Evolutionary conservation across 805 yeast genomes (phyloP), one percentile per base, ranked within the genome.

Genomic region (Teunomyces stri): DNA sequence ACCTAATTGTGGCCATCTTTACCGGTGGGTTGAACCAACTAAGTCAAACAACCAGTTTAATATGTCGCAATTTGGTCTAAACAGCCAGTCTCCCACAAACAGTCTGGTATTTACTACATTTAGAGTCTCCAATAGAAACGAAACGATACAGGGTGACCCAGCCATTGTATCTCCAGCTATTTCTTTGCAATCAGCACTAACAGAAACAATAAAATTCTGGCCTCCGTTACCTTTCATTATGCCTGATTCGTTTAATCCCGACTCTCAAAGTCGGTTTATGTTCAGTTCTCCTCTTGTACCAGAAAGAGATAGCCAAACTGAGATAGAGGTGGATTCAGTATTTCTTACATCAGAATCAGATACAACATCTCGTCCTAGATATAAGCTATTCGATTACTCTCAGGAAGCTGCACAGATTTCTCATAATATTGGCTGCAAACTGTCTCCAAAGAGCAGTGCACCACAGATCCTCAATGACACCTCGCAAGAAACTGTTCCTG

Each of bases 311-410:
- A 51, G 46, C n/a, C 34, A 44, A 7, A 50, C 54, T 3, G 55
- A 54, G 6, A 50, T 58, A 21, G 61, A 54, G 20, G 52, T 60
- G 4, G 61, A 59, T 47, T 45, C 51, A 25, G 62, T 54, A 6
- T 55, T 60, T 28, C 41, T 58, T 29, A 59, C 59, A 5, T 57
- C 63, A 10, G 64, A 61, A 16, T 38, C 22, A 6, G 42, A 41
- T 12, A 3, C 13, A 11, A 21, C 21, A 13, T 29, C 21, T 5
- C 27, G 27, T 10, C 34, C 30, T n/a, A 29, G 11, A 13, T 27
- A 30, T 20, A 22, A 15, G 7, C 15, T 37, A 9, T 22, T 6
- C 11, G 40, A 22, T 27, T 37, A 20, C 28, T 21, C 40, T 2
- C 40, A 20, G 9, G 40, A 37, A 3, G 6, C 28, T 4, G 15